A percentile compares a stretch with the other conserved stretches of the same genome.
Evolutionary conservation across 2,329 filamentous ascomycete genomes (phyloP).

Genomic region (Penicillium sp.): DNA sequence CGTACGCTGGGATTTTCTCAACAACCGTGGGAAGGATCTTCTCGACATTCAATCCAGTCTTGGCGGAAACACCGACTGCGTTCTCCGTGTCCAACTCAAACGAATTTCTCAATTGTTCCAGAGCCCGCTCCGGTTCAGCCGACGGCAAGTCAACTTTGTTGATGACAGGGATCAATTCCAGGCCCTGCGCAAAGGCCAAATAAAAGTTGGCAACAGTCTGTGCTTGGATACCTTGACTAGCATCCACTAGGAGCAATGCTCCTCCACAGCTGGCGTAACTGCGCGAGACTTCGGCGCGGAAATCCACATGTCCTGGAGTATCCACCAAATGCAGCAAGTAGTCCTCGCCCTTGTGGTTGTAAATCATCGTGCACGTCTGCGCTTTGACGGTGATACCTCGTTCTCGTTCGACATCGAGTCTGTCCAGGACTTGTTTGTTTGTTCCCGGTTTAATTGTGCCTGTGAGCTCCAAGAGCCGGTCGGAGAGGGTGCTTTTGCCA

Average conservation of each 20-base stretch:
- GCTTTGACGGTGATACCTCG: conserved; percentile 98
- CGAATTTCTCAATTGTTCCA: conserved; percentile 76
- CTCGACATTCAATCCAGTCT: conserved; percentile 83
- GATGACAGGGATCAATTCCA: conserved; percentile 81
- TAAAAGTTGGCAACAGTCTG: conserved; percentile 99
- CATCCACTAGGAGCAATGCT: conserved; percentile 86
- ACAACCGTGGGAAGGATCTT: conserved; percentile 80
- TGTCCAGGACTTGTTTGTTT: conserved; percentile 95
- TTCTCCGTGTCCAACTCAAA: conserved; percentile 81
- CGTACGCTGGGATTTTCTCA: conserved; percentile 66
- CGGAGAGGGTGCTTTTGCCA: conserved; percentile 93
- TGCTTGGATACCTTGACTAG: conserved; percentile 91
- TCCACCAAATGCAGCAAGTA: conserved; percentile 94
- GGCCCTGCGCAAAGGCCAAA: conserved; percentile 84
- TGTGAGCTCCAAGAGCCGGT: conserved; percentile 86
- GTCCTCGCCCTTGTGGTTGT: conserved; percentile 76
- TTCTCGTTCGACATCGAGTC: conserved; percentile 92
- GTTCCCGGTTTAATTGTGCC: conserved; percentile 80
- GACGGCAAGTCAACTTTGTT: conserved; percentile 95
- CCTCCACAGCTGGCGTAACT: conserved; percentile 96
- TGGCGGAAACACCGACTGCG: conserved; percentile 77
- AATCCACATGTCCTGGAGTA: conserved; percentile 96
- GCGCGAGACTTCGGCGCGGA: conserved; percentile 88
- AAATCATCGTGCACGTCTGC: conserved; percentile 97
- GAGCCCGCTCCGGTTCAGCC: conserved; percentile 76